Base-by-base conservation (phyloP, 139 green algal genomes). In the Tetraselmis chui region DNA sequence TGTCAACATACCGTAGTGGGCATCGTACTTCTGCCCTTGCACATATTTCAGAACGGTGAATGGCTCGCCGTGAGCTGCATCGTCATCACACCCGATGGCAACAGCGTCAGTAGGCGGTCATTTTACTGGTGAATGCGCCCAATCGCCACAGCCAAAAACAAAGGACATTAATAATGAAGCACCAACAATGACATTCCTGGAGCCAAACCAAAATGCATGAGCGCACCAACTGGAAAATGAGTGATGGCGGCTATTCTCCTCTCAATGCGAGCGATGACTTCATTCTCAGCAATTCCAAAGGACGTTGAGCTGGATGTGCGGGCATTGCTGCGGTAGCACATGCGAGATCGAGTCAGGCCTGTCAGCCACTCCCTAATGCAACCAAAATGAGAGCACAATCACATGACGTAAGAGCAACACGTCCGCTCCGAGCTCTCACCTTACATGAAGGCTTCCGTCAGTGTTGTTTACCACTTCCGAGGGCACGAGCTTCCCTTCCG, bases 21-120 rank as follows among this genome's bases (percentile, higher is more conserved):
- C 86, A 78, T 95, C 90, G 84, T 98, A 98, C 82, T 97, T 94
- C 85, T 97, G 90, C 1, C 91, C 92, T 31, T 92, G 58, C 1
- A 90, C 59, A 84, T 98, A 98, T 59, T 90, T 86, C 82, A 97
- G 87, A 59, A 97, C 91, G 80, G 97, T 93, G n/a, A 97, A 59
- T 0, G 86, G 89, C 82, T 98, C 94, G 24, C 94, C 90, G 75
- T 96, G 83, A 59, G 88, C 88, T 92, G 82, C 76, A 84, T 24
- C 76, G n/a, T n/a, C n/a, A n/a, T n/a, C n/a, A n/a, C n/a, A n/a
- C n/a, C n/a, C n/a, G n/a, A n/a, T n/a, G n/a, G n/a, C n/a, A n/a
- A n/a, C n/a, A n/a, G n/a, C n/a, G n/a, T n/a, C n/a, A n/a, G n/a
- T n/a, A n/a, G n/a, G n/a, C n/a, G n/a, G n/a, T n/a, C n/a, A n/a